Base-by-base conservation (phyloP, 192 early-diverging fungal genomes). In the Mortierella alpina region DNA sequence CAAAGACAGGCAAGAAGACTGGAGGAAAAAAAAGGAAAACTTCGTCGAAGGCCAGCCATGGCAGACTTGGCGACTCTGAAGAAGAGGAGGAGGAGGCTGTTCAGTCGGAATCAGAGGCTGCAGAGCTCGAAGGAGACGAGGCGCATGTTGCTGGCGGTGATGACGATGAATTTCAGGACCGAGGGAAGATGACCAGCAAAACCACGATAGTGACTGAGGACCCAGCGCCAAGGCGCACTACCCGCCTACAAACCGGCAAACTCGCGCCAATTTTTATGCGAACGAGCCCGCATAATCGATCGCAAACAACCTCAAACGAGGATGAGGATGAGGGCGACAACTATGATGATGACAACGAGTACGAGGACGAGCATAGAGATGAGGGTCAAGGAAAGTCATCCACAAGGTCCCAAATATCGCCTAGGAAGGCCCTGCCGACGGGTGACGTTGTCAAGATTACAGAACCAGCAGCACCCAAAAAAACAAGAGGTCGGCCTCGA, bases 231-330 rank as follows among this genome's bases (percentile, higher is more conserved):
- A 70, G 47, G 22, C 45, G 63, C 5, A 44, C 57, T 0, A 66
- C 44, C n/a, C 63, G 56, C 20, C 23, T 44, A 48, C 41, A 57
- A 17, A 23, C 57, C 6, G 56, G 23, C 9, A 58, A 23, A 48
- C 40, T 67, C 9, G 64, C 72, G 10, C 64, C 73, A 5, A 75
- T 67, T n/a, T 66, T 66, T 44, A 51, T 53, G 20, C 60, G 60
- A 13, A 13, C 59, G n/a, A 5, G 18, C 10, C 41, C 50, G 18
- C 61, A 50, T 9, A 39, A 5, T 40, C 7, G 20, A 39, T 11
- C 63, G 17, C 39, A 5, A 7, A 10, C 47, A 47, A 0, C 66
- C 8, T 47, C 42, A 40, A 45, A 50, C 9, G 59, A 39, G 18
- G 68, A 50, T 20, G 48, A 41, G 4, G 60, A 9, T 4, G 42